phyloP scores from a whole-genome alignment of 345 rosid species.

The Populus deltoides region DNA sequence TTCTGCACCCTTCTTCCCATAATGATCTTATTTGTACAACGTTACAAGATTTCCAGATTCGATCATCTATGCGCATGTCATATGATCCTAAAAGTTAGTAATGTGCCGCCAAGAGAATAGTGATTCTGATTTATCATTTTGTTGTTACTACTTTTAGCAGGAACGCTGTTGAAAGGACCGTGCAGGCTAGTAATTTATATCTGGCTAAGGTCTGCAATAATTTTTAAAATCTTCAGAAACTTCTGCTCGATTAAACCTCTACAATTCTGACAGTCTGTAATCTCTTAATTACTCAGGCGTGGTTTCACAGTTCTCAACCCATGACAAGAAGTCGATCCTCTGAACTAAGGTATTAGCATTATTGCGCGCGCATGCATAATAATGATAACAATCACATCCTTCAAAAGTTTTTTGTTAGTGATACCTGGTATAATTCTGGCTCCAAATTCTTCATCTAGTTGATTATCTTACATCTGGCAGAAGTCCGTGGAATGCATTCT shows the following conservation, averaged over 20 bases:
- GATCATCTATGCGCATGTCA: background rate
- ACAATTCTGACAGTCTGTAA: constrained; percentile 9
- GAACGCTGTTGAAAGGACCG: constrained; percentile 42
- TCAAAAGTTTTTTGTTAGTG: background rate
- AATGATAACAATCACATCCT: background rate
- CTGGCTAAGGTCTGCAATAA: constrained; percentile 55
- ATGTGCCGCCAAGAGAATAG: background rate
- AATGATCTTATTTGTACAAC: background rate
- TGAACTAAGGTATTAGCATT: constrained; percentile 50
- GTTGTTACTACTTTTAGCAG: constrained; percentile 21
- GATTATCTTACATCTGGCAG: background rate
- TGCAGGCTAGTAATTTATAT: constrained; percentile 48
- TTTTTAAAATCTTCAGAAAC: background rate
- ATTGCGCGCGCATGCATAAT: background rate
- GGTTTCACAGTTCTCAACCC: constrained; percentile 71
- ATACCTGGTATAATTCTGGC: background rate
- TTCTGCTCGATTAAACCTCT: background rate
- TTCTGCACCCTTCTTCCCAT: constrained; percentile 3
- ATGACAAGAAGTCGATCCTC: constrained; percentile 81
- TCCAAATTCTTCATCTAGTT: background rate
- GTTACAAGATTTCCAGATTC: background rate
- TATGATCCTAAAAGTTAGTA: background rate
- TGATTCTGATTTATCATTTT: background rate
- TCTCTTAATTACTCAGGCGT: constrained; percentile 50
- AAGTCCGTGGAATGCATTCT: background rate